Evolutionary conservation across 2,329 filamentous ascomycete species (phyloP).

Genomic region (Ophiostoma himal-ulmi): DNA sequence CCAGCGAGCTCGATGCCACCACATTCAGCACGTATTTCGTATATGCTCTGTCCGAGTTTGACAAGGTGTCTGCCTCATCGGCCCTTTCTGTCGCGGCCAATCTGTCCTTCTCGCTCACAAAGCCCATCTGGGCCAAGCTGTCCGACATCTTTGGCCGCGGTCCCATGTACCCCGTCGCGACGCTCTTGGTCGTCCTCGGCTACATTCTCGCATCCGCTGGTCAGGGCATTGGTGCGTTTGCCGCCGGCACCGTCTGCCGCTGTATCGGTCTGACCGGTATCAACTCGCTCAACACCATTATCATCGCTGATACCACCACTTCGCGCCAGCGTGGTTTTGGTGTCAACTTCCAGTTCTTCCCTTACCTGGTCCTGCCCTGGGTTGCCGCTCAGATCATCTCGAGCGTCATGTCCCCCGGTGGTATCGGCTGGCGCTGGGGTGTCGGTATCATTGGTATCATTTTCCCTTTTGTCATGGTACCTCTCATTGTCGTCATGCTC

Average conservation of each 20-base stretch:
- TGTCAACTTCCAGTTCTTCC: slow-evolving; percentile 46
- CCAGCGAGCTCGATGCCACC: slow-evolving; percentile 30
- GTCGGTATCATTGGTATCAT: slow-evolving; percentile 52
- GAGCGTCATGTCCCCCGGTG: slow-evolving; percentile 27
- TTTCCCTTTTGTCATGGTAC: slow-evolving; percentile 47
- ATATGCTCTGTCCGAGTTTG: slow-evolving; percentile 34
- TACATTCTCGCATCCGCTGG: slow-evolving; percentile 54
- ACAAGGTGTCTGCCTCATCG: slow-evolving; percentile 30
- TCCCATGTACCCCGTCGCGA: slow-evolving; percentile 53
- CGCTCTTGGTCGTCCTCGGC: slow-evolving; percentile 50
- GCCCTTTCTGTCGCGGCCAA: slow-evolving; percentile 32
- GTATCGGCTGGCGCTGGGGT: slow-evolving; percentile 50
- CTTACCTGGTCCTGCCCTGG: slow-evolving; percentile 53
- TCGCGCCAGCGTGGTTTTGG: slow-evolving; percentile 46
- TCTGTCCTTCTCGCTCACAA: slow-evolving; percentile 47
- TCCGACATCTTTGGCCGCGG: slow-evolving; percentile 57
- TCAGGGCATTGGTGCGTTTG: slow-evolving; percentile 46
- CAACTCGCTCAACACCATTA: slow-evolving; percentile 56
- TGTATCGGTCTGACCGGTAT: slow-evolving; percentile 53
- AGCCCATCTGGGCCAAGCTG: slow-evolving; percentile 56
- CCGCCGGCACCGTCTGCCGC: slow-evolving; percentile 53
- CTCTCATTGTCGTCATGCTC: slow-evolving; percentile 44
- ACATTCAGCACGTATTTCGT: slow-evolving; percentile 31
- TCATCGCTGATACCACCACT: slow-evolving; percentile 55
- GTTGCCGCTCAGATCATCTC: slow-evolving; percentile 47